Conservation (phyloP, 202 grass and related monocot genomes). For the Digitaria exilis region DNA sequence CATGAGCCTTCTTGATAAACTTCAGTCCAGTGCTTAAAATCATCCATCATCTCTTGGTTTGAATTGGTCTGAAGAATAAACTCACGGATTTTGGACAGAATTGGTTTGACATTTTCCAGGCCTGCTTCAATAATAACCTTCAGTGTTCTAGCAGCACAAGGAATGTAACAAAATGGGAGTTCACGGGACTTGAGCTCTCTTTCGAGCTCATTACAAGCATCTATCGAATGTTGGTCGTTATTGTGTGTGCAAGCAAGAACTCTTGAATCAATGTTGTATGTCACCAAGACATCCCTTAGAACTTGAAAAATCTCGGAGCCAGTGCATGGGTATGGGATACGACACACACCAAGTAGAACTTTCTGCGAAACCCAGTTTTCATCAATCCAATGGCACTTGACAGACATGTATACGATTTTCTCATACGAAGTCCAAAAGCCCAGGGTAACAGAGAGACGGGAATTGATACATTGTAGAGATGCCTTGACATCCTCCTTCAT, state of each 20-base stretch:
- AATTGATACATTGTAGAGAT: slow-evolving; percentile 64
- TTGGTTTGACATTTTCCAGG: slow-evolving; percentile 63
- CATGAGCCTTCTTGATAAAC: slow-evolving; percentile 86
- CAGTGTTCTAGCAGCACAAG: slow-evolving; percentile 73
- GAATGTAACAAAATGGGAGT: slow-evolving; percentile 81
- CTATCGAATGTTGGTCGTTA: slow-evolving; percentile 63
- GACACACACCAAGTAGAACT: slow-evolving; percentile 79
- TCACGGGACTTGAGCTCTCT: slow-evolving; percentile 64
- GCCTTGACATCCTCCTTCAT: slow-evolving; percentile 82
- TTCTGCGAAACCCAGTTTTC: slow-evolving; percentile 77
- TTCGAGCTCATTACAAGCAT: slow-evolving; percentile 64
- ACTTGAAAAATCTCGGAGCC: slow-evolving; percentile 65
- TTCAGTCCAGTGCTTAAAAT: slow-evolving; percentile 79
- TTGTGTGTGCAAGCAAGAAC: slow-evolving; percentile 89
- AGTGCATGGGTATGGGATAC: slow-evolving; percentile 65
- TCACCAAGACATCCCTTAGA: slow-evolving; percentile 55
- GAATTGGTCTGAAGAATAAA: slow-evolving; percentile 76
- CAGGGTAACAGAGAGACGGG: slow-evolving; percentile 69
- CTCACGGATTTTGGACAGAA: slow-evolving; percentile 79
- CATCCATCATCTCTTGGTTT: slow-evolving; percentile 61
- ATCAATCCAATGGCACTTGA: slow-evolving; percentile 95
- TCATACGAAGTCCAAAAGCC: slow-evolving; percentile 94
- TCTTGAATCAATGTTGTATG: slow-evolving; percentile 72
- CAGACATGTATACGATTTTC: slow-evolving; percentile 82
- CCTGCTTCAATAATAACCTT: slow-evolving; percentile 78